Evolutionary conservation across 75 land plant species (phyloP), one percentile per base, ranked within the genome.

Genomic region (Cunninghamia lanceolata): DNA sequence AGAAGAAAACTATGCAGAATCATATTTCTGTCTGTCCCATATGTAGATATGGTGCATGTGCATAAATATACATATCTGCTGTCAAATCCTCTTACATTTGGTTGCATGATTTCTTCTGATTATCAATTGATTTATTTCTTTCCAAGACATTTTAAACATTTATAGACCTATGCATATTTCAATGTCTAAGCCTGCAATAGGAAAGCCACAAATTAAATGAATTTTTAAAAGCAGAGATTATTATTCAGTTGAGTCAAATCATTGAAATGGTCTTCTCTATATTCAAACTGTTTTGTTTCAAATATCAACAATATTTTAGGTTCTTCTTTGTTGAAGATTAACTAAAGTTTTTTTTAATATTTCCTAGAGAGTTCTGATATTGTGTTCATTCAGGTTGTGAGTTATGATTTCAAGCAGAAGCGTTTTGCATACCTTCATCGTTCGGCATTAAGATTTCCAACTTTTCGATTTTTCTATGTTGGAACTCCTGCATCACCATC

Each of bases 371-470:
- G 34, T 73, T 34, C 43, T 52, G 43, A 80, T 45, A n/a, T 59
- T 4, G 16, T 52, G 83, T 71, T 43, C 21, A 15, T 82, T 53
- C 92, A 97, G 99, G 98, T 96, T 50, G 97, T 98, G 70, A 95
- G 99, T 84, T 98, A 98, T 85, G 96, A 98, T 88, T 98, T 98
- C 82, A 98, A 98, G 88, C 89, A 93, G 87, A 91, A 91, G 36
- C 92, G 99, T 75, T 98, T 98, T 90, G 90, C 94, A 38, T 53
- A 89, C 46, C 92, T 98, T 77, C 99, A 98, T 85, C 94, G 99
- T 2, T 85, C 90, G 5, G 99, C 99, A 38, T 86, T 98, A 32
- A 86, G 91, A n/a, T 96, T 98, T 84, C 99, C 99, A 30, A 90
- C 91, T 84, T 78, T 89, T 11, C 89, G 91, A 73, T 98, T 98